Base-by-base conservation (phyloP, 2,329 filamentous ascomycete genomes). In the Hymenoscyphus salicellus region DNA sequence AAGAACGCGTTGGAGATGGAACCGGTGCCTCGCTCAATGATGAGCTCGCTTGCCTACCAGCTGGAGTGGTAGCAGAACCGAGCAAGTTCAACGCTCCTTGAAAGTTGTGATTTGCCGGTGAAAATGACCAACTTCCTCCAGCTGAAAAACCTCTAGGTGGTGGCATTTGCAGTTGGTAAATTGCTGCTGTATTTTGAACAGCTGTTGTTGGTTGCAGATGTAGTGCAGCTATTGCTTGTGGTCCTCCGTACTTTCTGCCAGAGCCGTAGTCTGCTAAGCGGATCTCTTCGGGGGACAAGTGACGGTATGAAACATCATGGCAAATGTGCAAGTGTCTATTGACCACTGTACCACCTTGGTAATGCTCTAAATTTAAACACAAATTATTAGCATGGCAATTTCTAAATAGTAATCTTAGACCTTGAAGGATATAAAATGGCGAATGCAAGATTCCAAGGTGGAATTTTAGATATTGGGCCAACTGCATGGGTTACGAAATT, bases 241-340 rank as follows among this genome's bases (percentile, higher is more conserved):
- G n/a, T 17, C 41, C 23, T 32, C 55, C 61, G 57, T 46, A 61
- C n/a, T 49, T 60, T 32, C 58, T 55, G 17, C 17, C 14, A 20
- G 17, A 8, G 7, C 8, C 6, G 28, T 61, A 64, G 33, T 65
- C 60, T 11, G 49, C 28, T 20, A 65, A 23, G n/a, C 61, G 60
- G 32, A 63, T 57, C 46, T 63, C 64, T 46, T 65, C 64, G 11
- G 43, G 56, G 16, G 64, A 65, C 23, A 36, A 55, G 11, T 55
- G 20, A 11, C 30, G n/a, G 26, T 61, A 62, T 33, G 36, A 2
- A 16, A 23, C 5, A 58, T 55, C 43, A 28, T 23, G 32, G 33
- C 57, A 58, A 26, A 63, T 63, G 32, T 63, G 62, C 23, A 23
- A 10, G 55, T 55, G 60, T 14, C 11, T 30, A 26, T 49, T 46